A percentile compares a stretch with the other conserved stretches of the same genome.
Evolutionary conservation across 164 flowering plant genomes (phyloP).

Genomic region (Paratinospora sagittata): DNA sequence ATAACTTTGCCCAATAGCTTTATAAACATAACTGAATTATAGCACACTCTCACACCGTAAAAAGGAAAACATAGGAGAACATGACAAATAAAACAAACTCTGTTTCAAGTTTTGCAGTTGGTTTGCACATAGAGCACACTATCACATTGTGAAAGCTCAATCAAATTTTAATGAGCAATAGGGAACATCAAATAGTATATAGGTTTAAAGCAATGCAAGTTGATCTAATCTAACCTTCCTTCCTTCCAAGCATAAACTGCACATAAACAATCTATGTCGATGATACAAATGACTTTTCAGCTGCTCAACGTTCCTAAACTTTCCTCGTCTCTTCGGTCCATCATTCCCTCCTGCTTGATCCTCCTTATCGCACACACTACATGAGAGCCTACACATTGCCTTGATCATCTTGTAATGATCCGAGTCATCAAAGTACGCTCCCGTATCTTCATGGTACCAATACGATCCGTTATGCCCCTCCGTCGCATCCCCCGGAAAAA

Average conservation of each 20-base stretch:
- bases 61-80: too few species aligned
- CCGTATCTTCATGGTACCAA: slow-evolving; percentile 91
- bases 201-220: neutral
- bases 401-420: slow-evolving; percentile 90
- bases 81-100: too few species aligned
- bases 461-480: slow-evolving; percentile 71
- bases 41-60: too few species aligned
- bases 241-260: slow-evolving; percentile 85
- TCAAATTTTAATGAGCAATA: neutral
- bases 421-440: slow-evolving; percentile 72
- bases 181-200: neutral
- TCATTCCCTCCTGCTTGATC: slow-evolving; percentile 47
- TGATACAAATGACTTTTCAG: slow-evolving; percentile 77
- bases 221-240: slow-evolving; percentile 50
- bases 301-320: slow-evolving; percentile 66
- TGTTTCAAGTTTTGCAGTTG: too few species aligned
- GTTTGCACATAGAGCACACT: too few species aligned
- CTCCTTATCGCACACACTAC: slow-evolving; percentile 68
- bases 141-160: too few species aligned
- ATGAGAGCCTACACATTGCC: slow-evolving; percentile 94
- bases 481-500: slow-evolving; percentile 50
- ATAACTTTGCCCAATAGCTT: too few species aligned
- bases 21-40: too few species aligned
- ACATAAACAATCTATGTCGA: slow-evolving; percentile 69
- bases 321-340: slow-evolving; percentile 42